These are phyloP conservation scores for Diutina pseudorugosa DNA, from an alignment of 1,139 yeast species.

Conservation along the genomic window DNA sequence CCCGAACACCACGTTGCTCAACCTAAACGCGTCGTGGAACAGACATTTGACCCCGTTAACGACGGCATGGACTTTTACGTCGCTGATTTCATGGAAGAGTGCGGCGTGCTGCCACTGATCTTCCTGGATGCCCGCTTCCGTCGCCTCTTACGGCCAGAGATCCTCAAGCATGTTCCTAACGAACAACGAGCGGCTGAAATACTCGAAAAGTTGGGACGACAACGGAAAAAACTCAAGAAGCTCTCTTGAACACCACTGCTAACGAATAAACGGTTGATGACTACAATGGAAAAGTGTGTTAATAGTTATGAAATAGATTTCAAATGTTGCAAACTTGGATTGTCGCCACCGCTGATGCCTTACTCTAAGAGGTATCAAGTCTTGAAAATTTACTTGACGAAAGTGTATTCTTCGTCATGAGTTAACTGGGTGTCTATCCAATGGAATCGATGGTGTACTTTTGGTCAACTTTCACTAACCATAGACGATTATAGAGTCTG, in stretches of 20 bases:
- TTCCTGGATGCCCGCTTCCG: slow-evolving; percentile 1
- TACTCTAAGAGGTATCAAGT: too few species aligned
- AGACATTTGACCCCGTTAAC: neutral
- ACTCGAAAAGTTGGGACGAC: slow-evolving; percentile 1
- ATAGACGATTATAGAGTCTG: too few species aligned
- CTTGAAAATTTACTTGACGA: too few species aligned
- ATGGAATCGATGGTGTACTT: too few species aligned
- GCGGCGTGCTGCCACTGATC: neutral
- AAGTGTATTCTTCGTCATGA: too few species aligned
- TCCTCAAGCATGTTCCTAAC: neutral
- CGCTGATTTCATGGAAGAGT: neutral
- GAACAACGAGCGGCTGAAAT: neutral
- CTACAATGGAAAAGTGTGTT: neutral
- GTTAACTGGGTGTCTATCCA: too few species aligned
- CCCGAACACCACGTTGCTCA: neutral
- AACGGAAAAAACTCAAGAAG: neutral
- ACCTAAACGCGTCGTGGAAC: neutral
- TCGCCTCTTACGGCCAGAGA: neutral
- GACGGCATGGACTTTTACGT: slow-evolving; percentile 1
- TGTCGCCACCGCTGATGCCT: too few species aligned
- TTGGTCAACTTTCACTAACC: too few species aligned
- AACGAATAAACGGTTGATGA: neutral
- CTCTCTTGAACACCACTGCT: neutral
- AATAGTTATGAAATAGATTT: neutral
- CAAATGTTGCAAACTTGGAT: too few species aligned